Percentiles rank a stretch among this genome's conserved stretches.
Evolutionary conservation across 2,329 filamentous ascomycete genomes (phyloP).

Genomic region (Phyllosticta citrichinensis): DNA sequence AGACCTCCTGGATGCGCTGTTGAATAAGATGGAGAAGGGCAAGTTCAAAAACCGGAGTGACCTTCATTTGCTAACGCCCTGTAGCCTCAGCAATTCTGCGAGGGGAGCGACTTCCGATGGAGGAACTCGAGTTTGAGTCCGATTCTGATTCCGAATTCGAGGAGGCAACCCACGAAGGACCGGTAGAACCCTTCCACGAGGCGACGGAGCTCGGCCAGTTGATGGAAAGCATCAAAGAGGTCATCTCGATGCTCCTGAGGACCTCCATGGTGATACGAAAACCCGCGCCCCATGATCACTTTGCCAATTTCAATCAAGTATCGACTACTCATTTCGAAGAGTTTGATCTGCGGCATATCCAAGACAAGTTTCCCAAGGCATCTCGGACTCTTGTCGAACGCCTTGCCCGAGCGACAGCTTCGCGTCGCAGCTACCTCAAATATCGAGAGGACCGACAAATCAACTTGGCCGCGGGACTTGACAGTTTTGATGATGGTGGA

Average conservation of each 20-base stretch:
- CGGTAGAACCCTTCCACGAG: background rate
- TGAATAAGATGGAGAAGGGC: background rate
- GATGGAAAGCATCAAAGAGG: constrained; percentile 13
- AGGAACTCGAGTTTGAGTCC: constrained; percentile 11
- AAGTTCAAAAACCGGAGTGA: background rate
- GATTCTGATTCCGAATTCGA: constrained; percentile 11
- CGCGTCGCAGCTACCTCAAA: constrained; percentile 22
- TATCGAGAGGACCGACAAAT: constrained; percentile 25
- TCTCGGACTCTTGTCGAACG: constrained; percentile 15
- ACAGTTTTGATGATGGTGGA: background rate
- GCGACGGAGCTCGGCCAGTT: constrained; percentile 20
- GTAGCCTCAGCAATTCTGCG: constrained; percentile 13
- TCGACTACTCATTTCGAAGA: constrained; percentile 19
- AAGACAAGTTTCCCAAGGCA: constrained; percentile 16
- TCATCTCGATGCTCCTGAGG: constrained; percentile 22
- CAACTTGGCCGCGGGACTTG: constrained; percentile 18
- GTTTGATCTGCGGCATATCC: constrained; percentile 20
- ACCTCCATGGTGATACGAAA: constrained; percentile 25
- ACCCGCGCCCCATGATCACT: constrained; percentile 22
- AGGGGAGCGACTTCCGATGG: constrained; percentile 16
- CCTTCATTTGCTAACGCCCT: background rate
- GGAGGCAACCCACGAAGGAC: background rate
- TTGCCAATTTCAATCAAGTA: constrained; percentile 16
- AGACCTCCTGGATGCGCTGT: background rate
- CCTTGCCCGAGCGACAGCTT: constrained; percentile 23